Evolutionary conservation across 306 rosid species (phyloP).

Genomic region (Arachis hypogaea): DNA sequence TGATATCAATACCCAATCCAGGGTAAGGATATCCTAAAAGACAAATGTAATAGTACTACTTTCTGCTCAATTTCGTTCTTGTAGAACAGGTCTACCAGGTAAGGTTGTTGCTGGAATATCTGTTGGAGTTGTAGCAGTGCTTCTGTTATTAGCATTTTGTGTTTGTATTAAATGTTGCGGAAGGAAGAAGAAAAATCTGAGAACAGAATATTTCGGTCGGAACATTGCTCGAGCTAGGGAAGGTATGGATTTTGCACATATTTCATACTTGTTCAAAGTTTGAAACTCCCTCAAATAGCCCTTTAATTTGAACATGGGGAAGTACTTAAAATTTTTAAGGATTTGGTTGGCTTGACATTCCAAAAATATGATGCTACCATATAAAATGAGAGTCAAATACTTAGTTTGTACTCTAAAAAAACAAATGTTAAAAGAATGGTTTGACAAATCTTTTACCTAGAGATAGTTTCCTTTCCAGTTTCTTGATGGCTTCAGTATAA

Average conservation of each 20-base stretch:
- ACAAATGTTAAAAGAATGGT: too few species aligned
- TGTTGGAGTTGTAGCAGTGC: conserved; percentile 57
- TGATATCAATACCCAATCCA: conserved; percentile 9
- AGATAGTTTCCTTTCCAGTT: too few species aligned
- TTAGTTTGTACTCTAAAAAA: too few species aligned
- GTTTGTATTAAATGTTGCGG: conserved; percentile 46
- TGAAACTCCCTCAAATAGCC: too few species aligned
- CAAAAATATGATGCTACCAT: too few species aligned
- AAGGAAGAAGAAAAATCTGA: conserved; percentile 45
- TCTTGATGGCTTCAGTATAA: too few species aligned
- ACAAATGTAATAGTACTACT: neutral
- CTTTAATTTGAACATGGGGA: too few species aligned
- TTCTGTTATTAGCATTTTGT: conserved; percentile 50
- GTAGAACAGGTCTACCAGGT: conserved; percentile 53
- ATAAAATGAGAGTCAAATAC: too few species aligned
- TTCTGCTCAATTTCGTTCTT: conserved; percentile 38
- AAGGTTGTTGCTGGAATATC: conserved; percentile 61
- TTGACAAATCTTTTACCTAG: too few species aligned
- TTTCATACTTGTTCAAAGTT: neutral
- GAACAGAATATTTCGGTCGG: conserved; percentile 35
- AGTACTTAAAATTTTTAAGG: too few species aligned
- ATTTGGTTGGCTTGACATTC: too few species aligned
- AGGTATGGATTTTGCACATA: conserved; percentile 41
- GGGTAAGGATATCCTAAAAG: neutral
- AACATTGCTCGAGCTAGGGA: conserved; percentile 36